Evolutionary conservation across 2,329 filamentous ascomycete species (phyloP).

Genomic region (Hirsutella rhossiliensis): DNA sequence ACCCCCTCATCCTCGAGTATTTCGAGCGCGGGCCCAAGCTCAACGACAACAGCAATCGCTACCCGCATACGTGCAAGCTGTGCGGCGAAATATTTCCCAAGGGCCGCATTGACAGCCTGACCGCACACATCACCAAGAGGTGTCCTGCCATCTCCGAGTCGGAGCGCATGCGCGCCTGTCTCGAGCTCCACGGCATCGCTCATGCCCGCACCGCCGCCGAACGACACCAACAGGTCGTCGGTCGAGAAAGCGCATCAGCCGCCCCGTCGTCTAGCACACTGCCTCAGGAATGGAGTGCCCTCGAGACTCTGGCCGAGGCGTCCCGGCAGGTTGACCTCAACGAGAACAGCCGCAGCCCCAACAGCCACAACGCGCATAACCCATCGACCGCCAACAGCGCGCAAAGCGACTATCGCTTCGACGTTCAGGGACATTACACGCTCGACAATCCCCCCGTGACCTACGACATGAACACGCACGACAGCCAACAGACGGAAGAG

Average conservation of each 20-base stretch:
- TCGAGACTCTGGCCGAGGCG: slow-evolving; percentile 81
- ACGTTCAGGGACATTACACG: slow-evolving; percentile 47
- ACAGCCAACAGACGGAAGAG: slow-evolving; percentile 12
- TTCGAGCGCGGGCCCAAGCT: slow-evolving; percentile 81
- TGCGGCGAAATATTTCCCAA: slow-evolving; percentile 87
- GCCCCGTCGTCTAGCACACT: slow-evolving; percentile 17
- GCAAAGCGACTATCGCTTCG: slow-evolving; percentile 27
- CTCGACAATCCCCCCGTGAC: slow-evolving; percentile 41
- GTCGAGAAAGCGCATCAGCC: slow-evolving; percentile 16
- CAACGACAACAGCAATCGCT: slow-evolving; percentile 80
- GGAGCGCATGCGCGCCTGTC: slow-evolving; percentile 63
- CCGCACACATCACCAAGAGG: slow-evolving; percentile 72
- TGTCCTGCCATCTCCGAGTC: slow-evolving; percentile 67
- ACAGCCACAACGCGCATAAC: slow-evolving; percentile 18
- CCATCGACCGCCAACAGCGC: slow-evolving; percentile 8
- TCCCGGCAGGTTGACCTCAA: slow-evolving; percentile 65
- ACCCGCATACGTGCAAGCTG: slow-evolving; percentile 79
- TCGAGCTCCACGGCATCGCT: slow-evolving; percentile 60
- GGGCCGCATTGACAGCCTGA: slow-evolving; percentile 73
- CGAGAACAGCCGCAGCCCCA: slow-evolving; percentile 44
- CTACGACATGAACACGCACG: slow-evolving; percentile 26
- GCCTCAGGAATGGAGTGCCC: slow-evolving; percentile 59
- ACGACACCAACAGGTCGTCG: slow-evolving; percentile 13
- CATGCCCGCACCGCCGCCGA: slow-evolving; percentile 27
- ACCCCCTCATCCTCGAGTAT: slow-evolving; percentile 75